A percentile compares a stretch with the other conserved stretches of the same genome.
phyloP scores from a whole-genome alignment of 2,329 filamentous ascomycete genomes.

The Triangularia setosa region DNA sequence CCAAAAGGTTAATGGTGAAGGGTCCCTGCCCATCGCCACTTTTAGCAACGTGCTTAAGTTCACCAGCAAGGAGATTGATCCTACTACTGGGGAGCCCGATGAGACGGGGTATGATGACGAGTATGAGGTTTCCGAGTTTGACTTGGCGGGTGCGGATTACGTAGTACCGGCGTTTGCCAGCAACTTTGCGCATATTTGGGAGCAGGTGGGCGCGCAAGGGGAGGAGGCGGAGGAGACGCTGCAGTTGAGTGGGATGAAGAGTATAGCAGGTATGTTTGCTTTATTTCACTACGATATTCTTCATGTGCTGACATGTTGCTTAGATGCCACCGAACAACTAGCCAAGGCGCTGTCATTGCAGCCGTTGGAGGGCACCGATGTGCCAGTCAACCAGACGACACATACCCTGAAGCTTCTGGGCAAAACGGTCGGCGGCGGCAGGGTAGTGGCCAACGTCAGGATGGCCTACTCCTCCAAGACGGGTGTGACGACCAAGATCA shows the following conservation, averaged over 20 bases:
- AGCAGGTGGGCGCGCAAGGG: slow-evolving; percentile 82
- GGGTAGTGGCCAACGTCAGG: slow-evolving; percentile 79
- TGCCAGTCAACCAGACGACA: slow-evolving; percentile 81
- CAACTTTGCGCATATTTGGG: slow-evolving; percentile 95
- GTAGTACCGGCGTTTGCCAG: slow-evolving; percentile 89
- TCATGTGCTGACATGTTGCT: slow-evolving; percentile 6
- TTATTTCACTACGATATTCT: neutral
- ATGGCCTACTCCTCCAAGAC: slow-evolving; percentile 94
- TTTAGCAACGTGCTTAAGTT: slow-evolving; percentile 96
- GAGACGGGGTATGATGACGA: slow-evolving; percentile 93
- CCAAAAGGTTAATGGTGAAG: slow-evolving; percentile 73
- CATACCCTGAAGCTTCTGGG: slow-evolving; percentile 95
- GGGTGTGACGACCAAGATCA: slow-evolving; percentile 94
- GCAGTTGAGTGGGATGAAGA: slow-evolving; percentile 82
- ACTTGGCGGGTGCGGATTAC: slow-evolving; percentile 88
- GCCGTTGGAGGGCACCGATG: slow-evolving; percentile 88
- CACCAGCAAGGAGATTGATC: slow-evolving; percentile 96
- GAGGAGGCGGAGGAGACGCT: slow-evolving; percentile 90
- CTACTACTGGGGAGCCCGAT: slow-evolving; percentile 87
- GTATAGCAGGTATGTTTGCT: slow-evolving; percentile 72
- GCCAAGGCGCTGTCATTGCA: slow-evolving; percentile 84
- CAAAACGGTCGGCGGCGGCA: slow-evolving; percentile 87
- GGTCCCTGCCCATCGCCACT: slow-evolving; percentile 70
- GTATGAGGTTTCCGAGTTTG: slow-evolving; percentile 92
- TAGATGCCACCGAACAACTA: slow-evolving; percentile 90